Evolutionary conservation across 805 yeast species (phyloP), one percentile per base, ranked within the genome.

Genomic region (Saccharomyces paradoxus): DNA sequence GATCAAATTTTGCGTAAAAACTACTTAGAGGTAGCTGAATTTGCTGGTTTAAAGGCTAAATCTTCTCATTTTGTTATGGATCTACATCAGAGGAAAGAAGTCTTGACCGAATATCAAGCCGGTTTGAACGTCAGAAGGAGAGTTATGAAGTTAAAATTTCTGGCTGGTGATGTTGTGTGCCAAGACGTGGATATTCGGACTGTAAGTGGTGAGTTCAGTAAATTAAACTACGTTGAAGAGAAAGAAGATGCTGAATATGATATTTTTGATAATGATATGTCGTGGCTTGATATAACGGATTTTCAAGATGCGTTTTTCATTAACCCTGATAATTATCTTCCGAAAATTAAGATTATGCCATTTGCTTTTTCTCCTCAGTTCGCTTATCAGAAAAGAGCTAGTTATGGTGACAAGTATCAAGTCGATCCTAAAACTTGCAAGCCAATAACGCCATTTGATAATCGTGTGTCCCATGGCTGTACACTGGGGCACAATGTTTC

Each of bases 11-110:
- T 54, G n/a, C 59, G 55, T 41, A 59, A 58, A 29, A 57, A 54
- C 26, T 58, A 56, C 32, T 44, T 59, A 8, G 61, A 62, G 9
- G 17, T 32, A 31, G 66, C 77, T 17, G 80, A 81, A 26, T 80
- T 79, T 63, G 80, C 87, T 27, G 99, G 99, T 8, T 56, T 91
- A 26, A 86, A 87, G 64, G 83, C 80, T 4, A 80, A 79, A 54
- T 74, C 83, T 0, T 77, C 77, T 17, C 69, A 72, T 2, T 82
- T 86, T 56, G 69, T 75, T 12, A 71, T 87, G 73, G 94, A 87
- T 61, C 64, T 84, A 46, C 94, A 87, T 61, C 89, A 85, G 61
- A 67, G 81, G 52, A 79, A 76, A 59, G 82, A 83, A 56, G 67
- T 74, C 2, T 60, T 75, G 41, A 70, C 74, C 17, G 75, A 76